phyloP scores from a whole-genome alignment of 176 grass and related monocot genomes.

The Dactylis glomerata region DNA sequence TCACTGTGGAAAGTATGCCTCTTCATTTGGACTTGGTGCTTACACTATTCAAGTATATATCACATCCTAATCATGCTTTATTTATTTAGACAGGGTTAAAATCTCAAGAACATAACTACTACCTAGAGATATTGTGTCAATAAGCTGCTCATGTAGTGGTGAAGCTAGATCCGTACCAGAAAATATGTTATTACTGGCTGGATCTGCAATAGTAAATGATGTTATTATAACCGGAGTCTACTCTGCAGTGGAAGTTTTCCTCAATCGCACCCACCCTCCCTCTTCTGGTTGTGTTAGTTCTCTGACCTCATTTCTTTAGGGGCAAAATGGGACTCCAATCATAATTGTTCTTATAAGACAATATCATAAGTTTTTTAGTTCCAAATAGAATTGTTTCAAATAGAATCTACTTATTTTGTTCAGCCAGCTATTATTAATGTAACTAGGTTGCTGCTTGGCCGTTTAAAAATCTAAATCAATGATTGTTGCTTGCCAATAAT shows the following conservation, averaged over 20 bases:
- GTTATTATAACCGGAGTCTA: slow-evolving; percentile 99
- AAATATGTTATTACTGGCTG: slow-evolving; percentile 90
- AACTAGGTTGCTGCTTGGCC: no score
- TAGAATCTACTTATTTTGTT: no score
- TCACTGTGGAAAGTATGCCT: slow-evolving; percentile 83
- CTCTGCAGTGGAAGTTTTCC: slow-evolving; percentile 92
- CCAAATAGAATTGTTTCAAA: no score
- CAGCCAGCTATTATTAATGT: no score
- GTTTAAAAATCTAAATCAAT: no score
- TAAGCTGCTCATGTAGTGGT: slow-evolving; percentile 70
- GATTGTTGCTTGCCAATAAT: no score
- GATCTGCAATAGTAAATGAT: slow-evolving; percentile 92
- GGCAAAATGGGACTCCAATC: no score
- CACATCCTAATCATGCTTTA: slow-evolving; percentile 19
- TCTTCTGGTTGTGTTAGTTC: no score
- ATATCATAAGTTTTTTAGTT: no score
- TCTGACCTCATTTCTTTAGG: no score
- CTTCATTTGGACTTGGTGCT: slow-evolving; percentile 24
- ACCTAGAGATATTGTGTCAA: slow-evolving; percentile 94
- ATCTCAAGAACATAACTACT: slow-evolving; percentile 81
- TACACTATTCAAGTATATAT: slow-evolving; percentile 22
- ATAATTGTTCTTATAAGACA: no score
- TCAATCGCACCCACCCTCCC: neutral
- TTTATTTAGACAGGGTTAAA: slow-evolving; percentile 83
- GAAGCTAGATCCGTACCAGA: slow-evolving; percentile 97